Evolutionary conservation across 202 grass and related monocot species (phyloP), one percentile per base, ranked within the genome.

Genomic region (Tripidium arundinaceum): DNA sequence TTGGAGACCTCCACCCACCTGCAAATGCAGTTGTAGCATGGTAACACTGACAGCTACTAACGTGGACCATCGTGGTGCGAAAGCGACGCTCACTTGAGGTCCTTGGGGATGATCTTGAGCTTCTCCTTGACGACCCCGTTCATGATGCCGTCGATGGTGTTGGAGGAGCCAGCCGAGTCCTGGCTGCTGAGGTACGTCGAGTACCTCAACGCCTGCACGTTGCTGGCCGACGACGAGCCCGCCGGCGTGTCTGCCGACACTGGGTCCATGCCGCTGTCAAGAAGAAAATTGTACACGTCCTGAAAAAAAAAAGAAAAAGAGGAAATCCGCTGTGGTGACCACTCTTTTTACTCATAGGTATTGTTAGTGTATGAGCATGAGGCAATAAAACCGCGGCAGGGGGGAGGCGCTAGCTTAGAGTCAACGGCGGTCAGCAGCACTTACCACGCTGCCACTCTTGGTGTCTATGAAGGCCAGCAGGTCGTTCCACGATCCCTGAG

Each of bases 261-360:
- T 4, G 85, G 80, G 60, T 94, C 87, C 82, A 91, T 89, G 33
- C 68, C 69, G 12, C 58, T 50, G 76, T 97, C 94, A 16, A 90
- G 87, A 86, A 97, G 85, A 77, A 97, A 97, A 7, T 97, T 92
- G 76, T 94, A 94, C 43, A 89, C 29, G 46, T 94, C 85, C 94
- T 97, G 78, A 59, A 52, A 34, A 11, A 0, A 7, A 1, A 8
- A 19, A 47, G 11, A 31, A 2, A 31, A 31, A 31, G n/a, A n/a
- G n/a, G n/a, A n/a, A n/a, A n/a, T n/a, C n/a, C n/a, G n/a, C n/a
- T n/a, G n/a, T n/a, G n/a, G n/a, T n/a, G n/a, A n/a, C n/a, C n/a
- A n/a, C n/a, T n/a, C n/a, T n/a, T n/a, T n/a, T n/a, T n/a, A n/a
- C n/a, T n/a, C n/a, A n/a, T n/a, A n/a, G n/a, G n/a, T n/a, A n/a